Percentiles rank a stretch among this genome's conserved stretches.
Conservation (phyloP, 768 basidiomycete genomes). For the Arthromyces matolae region DNA sequence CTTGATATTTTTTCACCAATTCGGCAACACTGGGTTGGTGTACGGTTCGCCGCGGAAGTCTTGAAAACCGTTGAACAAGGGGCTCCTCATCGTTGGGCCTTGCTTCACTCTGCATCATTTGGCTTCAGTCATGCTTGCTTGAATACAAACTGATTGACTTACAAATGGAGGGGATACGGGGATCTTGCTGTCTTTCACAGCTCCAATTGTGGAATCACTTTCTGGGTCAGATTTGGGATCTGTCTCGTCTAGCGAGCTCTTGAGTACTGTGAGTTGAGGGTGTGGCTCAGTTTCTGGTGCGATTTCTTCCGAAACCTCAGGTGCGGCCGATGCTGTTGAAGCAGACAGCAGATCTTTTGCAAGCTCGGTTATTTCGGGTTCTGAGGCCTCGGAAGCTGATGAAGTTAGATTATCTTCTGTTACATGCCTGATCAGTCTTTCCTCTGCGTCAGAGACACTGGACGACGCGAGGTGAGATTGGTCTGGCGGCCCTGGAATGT, state of each 20-base stretch:
- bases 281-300: constrained; percentile 8
- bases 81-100: constrained; percentile 20
- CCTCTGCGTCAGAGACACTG: constrained; percentile 73
- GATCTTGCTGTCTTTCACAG: constrained; percentile 32
- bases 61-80: constrained; percentile 41
- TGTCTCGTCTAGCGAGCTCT: constrained; percentile 11
- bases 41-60: constrained; percentile 56
- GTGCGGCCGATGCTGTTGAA: constrained; percentile 4
- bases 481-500: constrained; percentile 51
- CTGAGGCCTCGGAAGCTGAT: constrained; percentile 71
- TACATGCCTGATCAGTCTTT: constrained; percentile 45
- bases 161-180: constrained; percentile 23
- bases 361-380: constrained; percentile 45
- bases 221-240: constrained; percentile 57
- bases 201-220: constrained; percentile 84
- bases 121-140: background rate
- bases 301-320: background rate
- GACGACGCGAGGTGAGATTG: constrained; percentile 56
- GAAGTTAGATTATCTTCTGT: constrained; percentile 58
- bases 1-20: constrained; percentile 77
- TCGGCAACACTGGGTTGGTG: constrained; percentile 76
- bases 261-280: constrained; percentile 3
- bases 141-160: constrained; percentile 8
- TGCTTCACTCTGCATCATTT: constrained; percentile 15
- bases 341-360: constrained; percentile 17